Percentiles rank a stretch among this genome's conserved stretches.
phyloP scores from a whole-genome alignment of 2,329 filamentous ascomycete genomes.

The Alternaria novae-zelandiae region DNA sequence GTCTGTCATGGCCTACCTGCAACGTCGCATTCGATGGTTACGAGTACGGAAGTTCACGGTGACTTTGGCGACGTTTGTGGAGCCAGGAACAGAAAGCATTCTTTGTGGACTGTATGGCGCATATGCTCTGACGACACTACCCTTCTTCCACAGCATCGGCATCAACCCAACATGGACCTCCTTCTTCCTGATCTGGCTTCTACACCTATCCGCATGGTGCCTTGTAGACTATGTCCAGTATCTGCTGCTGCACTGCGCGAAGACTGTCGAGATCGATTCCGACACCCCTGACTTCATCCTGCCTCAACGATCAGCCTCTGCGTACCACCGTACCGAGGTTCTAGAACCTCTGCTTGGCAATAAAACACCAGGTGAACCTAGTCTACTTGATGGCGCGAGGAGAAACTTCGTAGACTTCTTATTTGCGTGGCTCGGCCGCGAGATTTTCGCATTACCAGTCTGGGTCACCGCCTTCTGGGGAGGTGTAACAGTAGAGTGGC shows the following conservation, averaged over 20 bases:
- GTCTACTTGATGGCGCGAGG: constrained; percentile 46
- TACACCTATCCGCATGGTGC: constrained; percentile 74
- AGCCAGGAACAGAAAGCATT: constrained; percentile 89
- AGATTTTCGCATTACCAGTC: constrained; percentile 82
- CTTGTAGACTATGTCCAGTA: constrained; percentile 76
- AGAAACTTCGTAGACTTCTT: constrained; percentile 75
- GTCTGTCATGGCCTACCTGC: constrained; percentile 77
- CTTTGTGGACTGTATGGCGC: constrained; percentile 82
- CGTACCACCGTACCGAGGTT: constrained; percentile 29
- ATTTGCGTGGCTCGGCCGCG: constrained; percentile 82
- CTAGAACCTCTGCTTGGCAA: constrained; percentile 31
- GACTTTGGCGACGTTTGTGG: constrained; percentile 83
- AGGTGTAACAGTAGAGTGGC: constrained; percentile 87
- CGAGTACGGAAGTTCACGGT: constrained; percentile 96
- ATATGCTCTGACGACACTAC: constrained; percentile 77
- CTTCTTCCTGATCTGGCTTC: constrained; percentile 70
- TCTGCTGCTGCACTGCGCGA: constrained; percentile 73
- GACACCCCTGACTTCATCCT: constrained; percentile 77
- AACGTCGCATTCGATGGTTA: constrained; percentile 85
- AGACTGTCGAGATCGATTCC: constrained; percentile 72
- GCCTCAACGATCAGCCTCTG: constrained; percentile 50
- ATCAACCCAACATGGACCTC: constrained; percentile 71
- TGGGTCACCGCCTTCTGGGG: constrained; percentile 90
- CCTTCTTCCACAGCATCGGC: constrained; percentile 64
- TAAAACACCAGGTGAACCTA: constrained; percentile 12